Evolutionary conservation across 257 asterid genomes (phyloP).

Genomic region (Galeopsis tetrahit): DNA sequence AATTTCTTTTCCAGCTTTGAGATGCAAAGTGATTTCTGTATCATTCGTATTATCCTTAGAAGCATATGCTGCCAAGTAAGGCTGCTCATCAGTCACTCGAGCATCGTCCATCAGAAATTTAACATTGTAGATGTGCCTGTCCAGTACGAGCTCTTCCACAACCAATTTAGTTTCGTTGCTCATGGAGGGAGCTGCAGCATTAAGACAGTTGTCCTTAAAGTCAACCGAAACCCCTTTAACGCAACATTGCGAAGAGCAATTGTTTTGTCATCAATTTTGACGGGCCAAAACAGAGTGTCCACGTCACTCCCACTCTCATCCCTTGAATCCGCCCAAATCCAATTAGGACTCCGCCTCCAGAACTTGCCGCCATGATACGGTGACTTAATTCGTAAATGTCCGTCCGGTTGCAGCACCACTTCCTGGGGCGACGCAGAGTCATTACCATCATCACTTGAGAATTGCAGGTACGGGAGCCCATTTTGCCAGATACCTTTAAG

Average conservation of each 20-base stretch:
- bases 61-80: neutral
- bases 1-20: neutral
- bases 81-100: constrained; percentile 12
- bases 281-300: constrained; percentile 12
- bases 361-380: neutral
- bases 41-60: neutral
- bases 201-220: neutral
- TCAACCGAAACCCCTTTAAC: neutral
- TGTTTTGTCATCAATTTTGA: neutral
- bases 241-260: neutral
- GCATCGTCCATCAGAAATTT: neutral
- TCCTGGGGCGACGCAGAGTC: no score
- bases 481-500: neutral
- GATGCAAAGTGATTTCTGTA: neutral
- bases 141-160: neutral
- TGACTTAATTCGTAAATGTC: neutral
- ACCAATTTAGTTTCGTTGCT: neutral
- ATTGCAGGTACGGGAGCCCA: no score
- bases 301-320: neutral
- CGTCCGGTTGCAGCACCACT: neutral
- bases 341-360: neutral
- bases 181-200: neutral
- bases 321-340: neutral
- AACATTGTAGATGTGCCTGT: neutral
- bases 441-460: no score